Evolutionary conservation across 2,329 filamentous ascomycete genomes (phyloP).

Genomic region (Xylariales sp.): DNA sequence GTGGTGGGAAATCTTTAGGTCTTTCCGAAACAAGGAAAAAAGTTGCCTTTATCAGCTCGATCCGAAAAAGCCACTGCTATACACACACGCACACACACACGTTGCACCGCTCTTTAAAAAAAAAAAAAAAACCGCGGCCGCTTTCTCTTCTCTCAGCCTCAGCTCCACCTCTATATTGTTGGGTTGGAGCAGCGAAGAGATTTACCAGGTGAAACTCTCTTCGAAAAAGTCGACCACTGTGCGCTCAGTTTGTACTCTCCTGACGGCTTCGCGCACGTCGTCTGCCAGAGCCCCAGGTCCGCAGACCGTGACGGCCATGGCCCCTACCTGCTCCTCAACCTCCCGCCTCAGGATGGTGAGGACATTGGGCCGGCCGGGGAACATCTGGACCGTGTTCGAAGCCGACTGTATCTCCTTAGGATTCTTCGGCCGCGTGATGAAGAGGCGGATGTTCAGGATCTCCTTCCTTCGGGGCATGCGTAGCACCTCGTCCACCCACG

Average conservation of each 20-base stretch:
- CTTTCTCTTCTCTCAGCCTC: no score
- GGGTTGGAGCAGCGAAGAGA: no score
- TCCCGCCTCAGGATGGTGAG: conserved; percentile 76
- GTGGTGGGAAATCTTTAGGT: no score
- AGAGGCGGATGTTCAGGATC: conserved; percentile 80
- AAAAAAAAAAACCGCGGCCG: no score
- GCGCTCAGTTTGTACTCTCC: conserved; percentile 54
- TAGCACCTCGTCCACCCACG: conserved; percentile 74
- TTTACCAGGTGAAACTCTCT: conserved; percentile 68
- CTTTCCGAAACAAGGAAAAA: no score
- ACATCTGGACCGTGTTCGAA: conserved; percentile 82
- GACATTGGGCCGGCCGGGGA: conserved; percentile 82
- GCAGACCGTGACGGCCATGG: conserved; percentile 82
- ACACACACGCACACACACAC: no score
- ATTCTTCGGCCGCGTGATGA: conserved; percentile 82
- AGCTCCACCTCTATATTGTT: no score
- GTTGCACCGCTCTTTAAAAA: no score
- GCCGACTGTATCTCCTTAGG: conserved; percentile 76
- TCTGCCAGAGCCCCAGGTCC: conserved; percentile 72
- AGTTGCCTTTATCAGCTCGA: no score
- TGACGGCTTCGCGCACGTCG: conserved; percentile 66
- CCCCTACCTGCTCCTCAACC: conserved; percentile 75
- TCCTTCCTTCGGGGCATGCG: conserved; percentile 77
- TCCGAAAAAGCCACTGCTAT: no score
- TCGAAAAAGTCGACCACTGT: conserved; percentile 71